Evolutionary conservation across 805 yeast genomes (phyloP).

Genomic region (Candida methanosorbosa): DNA sequence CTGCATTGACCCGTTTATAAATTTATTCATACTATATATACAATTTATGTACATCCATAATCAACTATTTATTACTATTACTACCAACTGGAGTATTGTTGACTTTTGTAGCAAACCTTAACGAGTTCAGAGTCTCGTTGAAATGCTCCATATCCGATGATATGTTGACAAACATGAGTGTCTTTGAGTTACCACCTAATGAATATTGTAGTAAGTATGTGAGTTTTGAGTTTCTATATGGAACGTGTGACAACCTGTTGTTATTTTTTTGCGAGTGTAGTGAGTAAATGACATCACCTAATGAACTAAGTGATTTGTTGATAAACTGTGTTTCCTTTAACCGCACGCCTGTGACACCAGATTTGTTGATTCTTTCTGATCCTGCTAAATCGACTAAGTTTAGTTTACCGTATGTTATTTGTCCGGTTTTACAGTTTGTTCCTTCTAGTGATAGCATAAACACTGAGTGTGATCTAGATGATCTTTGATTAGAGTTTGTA

Average conservation of each 20-base stretch:
- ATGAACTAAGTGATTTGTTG: conserved; percentile 76
- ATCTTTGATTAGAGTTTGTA: conserved; percentile 71
- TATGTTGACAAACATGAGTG: conserved; percentile 87
- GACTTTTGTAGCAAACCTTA: conserved; percentile 84
- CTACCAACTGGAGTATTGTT: conserved; percentile 34
- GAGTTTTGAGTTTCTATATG: conserved; percentile 63
- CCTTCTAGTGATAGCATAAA: conserved; percentile 61
- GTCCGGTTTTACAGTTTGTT: conserved; percentile 37
- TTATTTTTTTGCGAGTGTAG: conserved; percentile 32
- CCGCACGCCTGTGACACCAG: conserved; percentile 74
- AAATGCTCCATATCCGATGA: conserved; percentile 58
- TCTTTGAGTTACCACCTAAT: conserved; percentile 77
- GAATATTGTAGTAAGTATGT: conserved; percentile 83
- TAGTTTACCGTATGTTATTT: conserved; percentile 46
- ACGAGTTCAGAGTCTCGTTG: conserved; percentile 73
- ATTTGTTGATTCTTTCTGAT: conserved; percentile 70
- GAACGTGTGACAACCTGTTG: conserved; percentile 39
- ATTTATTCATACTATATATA: not conserved
- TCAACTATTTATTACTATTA: not conserved
- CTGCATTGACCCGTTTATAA: not conserved
- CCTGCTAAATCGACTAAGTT: conserved; percentile 92
- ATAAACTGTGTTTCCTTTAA: conserved; percentile 83
- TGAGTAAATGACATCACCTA: conserved; percentile 84
- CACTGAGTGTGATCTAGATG: conserved; percentile 88
- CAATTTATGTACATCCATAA: not conserved